phyloP scores from a whole-genome alignment of 495 filamentous ascomycete species.

The Pyrenula massariospora region DNA sequence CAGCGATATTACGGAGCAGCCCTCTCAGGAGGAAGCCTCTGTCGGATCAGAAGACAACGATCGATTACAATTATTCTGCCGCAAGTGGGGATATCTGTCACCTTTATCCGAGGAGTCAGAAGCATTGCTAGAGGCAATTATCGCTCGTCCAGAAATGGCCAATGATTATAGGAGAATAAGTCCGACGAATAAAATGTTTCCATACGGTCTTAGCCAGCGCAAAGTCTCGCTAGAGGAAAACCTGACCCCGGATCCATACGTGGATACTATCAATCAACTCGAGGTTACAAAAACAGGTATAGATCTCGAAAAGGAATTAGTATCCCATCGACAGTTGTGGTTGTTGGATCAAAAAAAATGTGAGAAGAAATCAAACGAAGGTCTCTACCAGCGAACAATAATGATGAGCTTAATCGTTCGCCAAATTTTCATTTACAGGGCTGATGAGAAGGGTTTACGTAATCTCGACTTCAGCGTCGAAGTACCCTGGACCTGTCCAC shows the following conservation, averaged over 20 bases:
- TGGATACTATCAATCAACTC: not conserved
- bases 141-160: constrained; percentile 2
- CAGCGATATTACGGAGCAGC: not conserved
- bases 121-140: constrained; percentile 3
- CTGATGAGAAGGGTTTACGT: not conserved
- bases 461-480: constrained; percentile 6
- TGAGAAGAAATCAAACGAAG: constrained; percentile 2
- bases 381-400: constrained; percentile 7
- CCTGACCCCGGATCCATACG: not conserved
- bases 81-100: constrained; percentile 7
- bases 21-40: not conserved
- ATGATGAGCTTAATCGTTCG: constrained; percentile 8
- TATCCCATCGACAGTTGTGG: constrained; percentile 1
- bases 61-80: constrained; percentile 3
- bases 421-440: constrained; percentile 3
- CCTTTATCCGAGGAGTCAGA: constrained; percentile 4
- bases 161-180: constrained; percentile 1
- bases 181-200: not conserved
- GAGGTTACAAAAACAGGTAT: no score
- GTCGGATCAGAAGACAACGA: not conserved
- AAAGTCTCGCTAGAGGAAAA: constrained; percentile 2
- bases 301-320: not conserved
- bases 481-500: constrained; percentile 5
- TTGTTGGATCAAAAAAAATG: constrained; percentile 4
- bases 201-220: not conserved